phyloP scores from a whole-genome alignment of 345 rosid genomes.

The Aquilaria malaccensis region DNA sequence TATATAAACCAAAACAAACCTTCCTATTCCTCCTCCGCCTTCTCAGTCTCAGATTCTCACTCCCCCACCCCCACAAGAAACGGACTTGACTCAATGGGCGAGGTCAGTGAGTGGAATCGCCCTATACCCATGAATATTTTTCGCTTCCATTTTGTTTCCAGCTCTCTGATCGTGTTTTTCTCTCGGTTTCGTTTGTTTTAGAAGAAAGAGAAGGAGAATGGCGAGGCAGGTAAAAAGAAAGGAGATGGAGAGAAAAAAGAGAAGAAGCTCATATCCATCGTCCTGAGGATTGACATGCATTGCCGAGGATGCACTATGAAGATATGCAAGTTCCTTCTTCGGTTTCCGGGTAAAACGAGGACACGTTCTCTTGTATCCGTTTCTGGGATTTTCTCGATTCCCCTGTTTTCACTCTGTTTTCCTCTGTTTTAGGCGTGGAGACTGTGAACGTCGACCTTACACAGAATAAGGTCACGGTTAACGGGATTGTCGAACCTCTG shows the following conservation, averaged over 20 bases:
- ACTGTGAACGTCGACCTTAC: constrained; percentile 42
- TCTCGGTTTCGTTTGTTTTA: neutral
- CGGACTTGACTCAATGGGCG: constrained; percentile 19
- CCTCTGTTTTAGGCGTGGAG: constrained; percentile 28
- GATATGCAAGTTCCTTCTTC: constrained; percentile 36
- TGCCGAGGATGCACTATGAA: constrained; percentile 76
- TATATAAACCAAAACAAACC: too few species aligned
- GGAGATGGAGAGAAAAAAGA: constrained; percentile 21
- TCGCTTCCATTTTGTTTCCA: neutral
- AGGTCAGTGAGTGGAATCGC: constrained; percentile 14
- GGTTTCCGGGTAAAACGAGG: constrained; percentile 37
- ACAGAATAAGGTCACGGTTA: constrained; percentile 50
- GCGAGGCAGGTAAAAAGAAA: constrained; percentile 21
- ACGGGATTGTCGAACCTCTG: constrained; percentile 60
- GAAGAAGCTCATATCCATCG: constrained; percentile 25
- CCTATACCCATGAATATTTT: neutral
- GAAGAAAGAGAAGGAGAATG: constrained; percentile 21
- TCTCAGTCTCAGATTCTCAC: constrained; percentile 3
- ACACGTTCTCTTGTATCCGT: neutral
- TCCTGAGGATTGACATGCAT: constrained; percentile 71
- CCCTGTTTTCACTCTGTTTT: constrained; percentile 7
- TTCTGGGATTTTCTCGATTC: neutral
- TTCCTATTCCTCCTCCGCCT: neutral
- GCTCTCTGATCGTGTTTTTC: neutral
- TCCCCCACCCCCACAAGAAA: neutral